A percentile compares a stretch with the other conserved stretches of the same genome.
These are phyloP conservation scores for Croton setiger DNA, from an alignment of 441 rosid species.

Conservation along the genomic window DNA sequence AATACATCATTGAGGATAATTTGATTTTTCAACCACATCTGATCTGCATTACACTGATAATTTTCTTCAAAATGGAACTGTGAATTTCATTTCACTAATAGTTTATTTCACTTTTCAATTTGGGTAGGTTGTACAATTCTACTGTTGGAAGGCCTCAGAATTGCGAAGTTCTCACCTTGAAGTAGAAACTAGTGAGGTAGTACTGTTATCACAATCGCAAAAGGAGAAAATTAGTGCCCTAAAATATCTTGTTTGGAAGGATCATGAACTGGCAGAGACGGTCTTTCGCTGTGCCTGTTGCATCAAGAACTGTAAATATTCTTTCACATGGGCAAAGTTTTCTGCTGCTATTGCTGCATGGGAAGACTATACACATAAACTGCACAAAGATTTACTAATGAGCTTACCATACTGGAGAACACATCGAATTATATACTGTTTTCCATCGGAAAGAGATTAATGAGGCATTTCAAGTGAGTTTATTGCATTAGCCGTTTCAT, in stretches of 20 bases:
- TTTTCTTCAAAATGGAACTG: background rate
- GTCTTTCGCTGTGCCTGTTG: slow-evolving; percentile 19
- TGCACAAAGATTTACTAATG: slow-evolving; percentile 35
- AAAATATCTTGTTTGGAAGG: slow-evolving; percentile 38
- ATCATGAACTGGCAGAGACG: slow-evolving; percentile 33
- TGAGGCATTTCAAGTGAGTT: background rate
- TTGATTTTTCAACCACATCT: background rate
- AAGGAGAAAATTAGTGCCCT: slow-evolving; percentile 34
- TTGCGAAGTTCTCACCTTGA: slow-evolving; percentile 16
- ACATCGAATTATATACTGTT: slow-evolving; percentile 39
- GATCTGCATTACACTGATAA: background rate
- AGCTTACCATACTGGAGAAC: slow-evolving; percentile 67
- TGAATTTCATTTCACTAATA: background rate
- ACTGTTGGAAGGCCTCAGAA: slow-evolving; percentile 49
- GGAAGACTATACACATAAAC: slow-evolving; percentile 43
- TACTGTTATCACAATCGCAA: slow-evolving; percentile 38
- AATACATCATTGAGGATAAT: background rate
- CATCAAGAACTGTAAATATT: slow-evolving; percentile 8
- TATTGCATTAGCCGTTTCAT: background rate
- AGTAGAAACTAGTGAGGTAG: slow-evolving; percentile 23
- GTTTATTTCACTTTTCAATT: slow-evolving; percentile 10
- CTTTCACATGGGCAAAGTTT: slow-evolving; percentile 37
- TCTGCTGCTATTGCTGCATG: slow-evolving; percentile 41
- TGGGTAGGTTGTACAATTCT: slow-evolving; percentile 62
- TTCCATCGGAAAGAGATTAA: slow-evolving; percentile 22